These are phyloP conservation scores for Podaxis sp. DNA, from an alignment of 768 basidiomycete genomes.

Conservation along the genomic window DNA sequence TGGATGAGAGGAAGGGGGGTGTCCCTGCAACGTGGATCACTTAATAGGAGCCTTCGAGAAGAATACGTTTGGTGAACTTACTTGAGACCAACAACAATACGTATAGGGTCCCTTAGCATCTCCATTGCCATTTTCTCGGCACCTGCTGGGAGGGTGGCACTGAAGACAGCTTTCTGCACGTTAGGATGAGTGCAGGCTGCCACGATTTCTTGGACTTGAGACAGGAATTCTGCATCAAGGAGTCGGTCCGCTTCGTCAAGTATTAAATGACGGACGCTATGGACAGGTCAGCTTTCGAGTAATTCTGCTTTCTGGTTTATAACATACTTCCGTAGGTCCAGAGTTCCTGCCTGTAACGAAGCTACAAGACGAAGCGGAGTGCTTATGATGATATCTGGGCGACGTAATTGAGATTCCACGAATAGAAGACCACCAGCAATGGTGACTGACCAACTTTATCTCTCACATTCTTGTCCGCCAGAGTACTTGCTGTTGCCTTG, in stretches of 20 bases:
- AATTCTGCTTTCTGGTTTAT: background rate
- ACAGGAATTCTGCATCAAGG: slow-evolving; percentile 83
- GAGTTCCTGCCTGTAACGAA: slow-evolving; percentile 63
- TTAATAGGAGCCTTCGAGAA: slow-evolving; percentile 6
- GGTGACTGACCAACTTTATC: slow-evolving; percentile 72
- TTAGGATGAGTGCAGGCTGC: slow-evolving; percentile 66
- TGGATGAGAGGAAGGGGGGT: slow-evolving; percentile 89
- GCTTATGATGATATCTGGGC: slow-evolving; percentile 82
- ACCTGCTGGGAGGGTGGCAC: slow-evolving; percentile 89
- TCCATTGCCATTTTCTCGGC: slow-evolving; percentile 85
- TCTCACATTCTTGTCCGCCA: slow-evolving; percentile 67
- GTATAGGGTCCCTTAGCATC: slow-evolving; percentile 82
- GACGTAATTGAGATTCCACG: slow-evolving; percentile 2
- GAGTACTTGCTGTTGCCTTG: slow-evolving; percentile 84
- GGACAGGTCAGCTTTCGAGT: background rate
- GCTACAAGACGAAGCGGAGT: slow-evolving; percentile 90
- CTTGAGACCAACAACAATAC: slow-evolving; percentile 97
- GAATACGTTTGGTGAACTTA: slow-evolving; percentile 35
- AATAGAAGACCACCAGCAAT: slow-evolving; percentile 3
- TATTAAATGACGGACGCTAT: slow-evolving; percentile 81
- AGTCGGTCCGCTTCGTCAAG: slow-evolving; percentile 93
- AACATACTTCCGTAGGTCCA: slow-evolving; percentile 74
- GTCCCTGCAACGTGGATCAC: slow-evolving; percentile 53
- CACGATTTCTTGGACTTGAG: slow-evolving; percentile 86
- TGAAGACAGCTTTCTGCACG: slow-evolving; percentile 88